phyloP scores from a whole-genome alignment of 164 flowering plant species.

The Vitis rupestris region DNA sequence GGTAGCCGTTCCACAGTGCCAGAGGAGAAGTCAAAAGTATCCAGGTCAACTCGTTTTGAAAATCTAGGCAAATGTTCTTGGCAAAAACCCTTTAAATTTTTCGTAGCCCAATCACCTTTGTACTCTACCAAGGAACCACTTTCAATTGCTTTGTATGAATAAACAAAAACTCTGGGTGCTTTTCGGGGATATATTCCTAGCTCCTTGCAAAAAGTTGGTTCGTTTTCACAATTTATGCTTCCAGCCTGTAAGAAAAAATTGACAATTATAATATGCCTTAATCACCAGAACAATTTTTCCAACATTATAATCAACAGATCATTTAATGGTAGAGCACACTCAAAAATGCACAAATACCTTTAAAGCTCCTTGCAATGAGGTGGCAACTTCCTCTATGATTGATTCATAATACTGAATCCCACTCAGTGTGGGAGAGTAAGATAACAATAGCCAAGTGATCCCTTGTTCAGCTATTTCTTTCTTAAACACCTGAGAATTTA shows the following conservation, averaged over 20 bases:
- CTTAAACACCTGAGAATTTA: slow-evolving; percentile 51
- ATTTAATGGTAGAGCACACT: not conserved
- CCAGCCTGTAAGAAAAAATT: slow-evolving; percentile 57
- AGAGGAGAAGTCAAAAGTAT: slow-evolving; percentile 34
- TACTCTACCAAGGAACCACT: slow-evolving; percentile 75
- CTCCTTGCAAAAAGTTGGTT: slow-evolving; percentile 63
- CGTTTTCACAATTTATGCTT: slow-evolving; percentile 67
- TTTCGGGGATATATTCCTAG: slow-evolving; percentile 50
- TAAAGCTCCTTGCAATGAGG: slow-evolving; percentile 67
- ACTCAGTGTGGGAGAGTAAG: slow-evolving; percentile 43
- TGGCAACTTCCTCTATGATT: slow-evolving; percentile 55
- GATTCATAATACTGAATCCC: slow-evolving; percentile 48
- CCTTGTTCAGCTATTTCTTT: slow-evolving; percentile 70
- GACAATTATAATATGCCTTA: not conserved
- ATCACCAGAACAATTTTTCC: not conserved
- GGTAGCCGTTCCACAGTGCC: slow-evolving; percentile 39
- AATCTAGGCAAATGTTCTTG: slow-evolving; percentile 77
- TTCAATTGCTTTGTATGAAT: slow-evolving; percentile 57
- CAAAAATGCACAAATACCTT: slow-evolving; percentile 43
- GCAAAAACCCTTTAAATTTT: slow-evolving; percentile 60
- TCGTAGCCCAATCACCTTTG: slow-evolving; percentile 51
- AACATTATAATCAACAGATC: not conserved
- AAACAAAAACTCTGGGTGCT: slow-evolving; percentile 52
- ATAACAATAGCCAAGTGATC: slow-evolving; percentile 73
- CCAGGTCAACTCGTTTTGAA: slow-evolving; percentile 59